These are phyloP conservation scores for Triticum dicoccoides DNA, from an alignment of 176 grass and related monocot genomes.

Conservation along the genomic window DNA sequence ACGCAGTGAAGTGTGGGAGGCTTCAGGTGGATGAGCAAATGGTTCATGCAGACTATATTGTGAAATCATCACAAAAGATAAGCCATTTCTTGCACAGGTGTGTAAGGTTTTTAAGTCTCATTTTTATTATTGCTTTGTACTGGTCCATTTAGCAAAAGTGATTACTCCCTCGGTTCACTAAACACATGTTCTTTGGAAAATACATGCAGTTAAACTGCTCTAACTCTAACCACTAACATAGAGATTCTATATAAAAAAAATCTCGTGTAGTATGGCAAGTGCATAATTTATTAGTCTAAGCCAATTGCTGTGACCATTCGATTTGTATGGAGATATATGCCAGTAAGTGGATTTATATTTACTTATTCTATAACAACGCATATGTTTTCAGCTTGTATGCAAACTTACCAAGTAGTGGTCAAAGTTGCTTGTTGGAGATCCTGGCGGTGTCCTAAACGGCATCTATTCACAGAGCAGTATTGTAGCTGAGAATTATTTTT, in stretches of 20 bases:
- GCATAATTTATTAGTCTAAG: background rate
- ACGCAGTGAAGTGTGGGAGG: constrained; percentile 74
- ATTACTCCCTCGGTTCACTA: background rate
- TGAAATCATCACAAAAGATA: constrained; percentile 79
- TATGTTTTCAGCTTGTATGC: background rate
- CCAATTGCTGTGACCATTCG: background rate
- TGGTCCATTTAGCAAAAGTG: background rate
- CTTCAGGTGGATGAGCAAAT: constrained; percentile 86
- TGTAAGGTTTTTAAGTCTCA: background rate
- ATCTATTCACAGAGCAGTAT: background rate
- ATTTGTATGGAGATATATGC: background rate
- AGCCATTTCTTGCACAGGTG: constrained; percentile 97
- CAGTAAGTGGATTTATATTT: background rate
- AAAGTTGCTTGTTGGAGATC: background rate
- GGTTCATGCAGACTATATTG: constrained; percentile 57
- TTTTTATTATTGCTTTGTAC: background rate
- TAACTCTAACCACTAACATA: background rate
- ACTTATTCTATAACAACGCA: background rate
- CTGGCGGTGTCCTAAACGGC: background rate
- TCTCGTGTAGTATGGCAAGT: background rate
- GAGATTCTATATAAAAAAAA: background rate
- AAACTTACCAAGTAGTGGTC: background rate
- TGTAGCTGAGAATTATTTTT: background rate
- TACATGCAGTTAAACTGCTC: background rate
- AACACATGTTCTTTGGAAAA: background rate